Evolutionary conservation across 179 eudicot genomes (phyloP), one percentile per base, ranked within the genome.

Genomic region (Spergularia azorica): DNA sequence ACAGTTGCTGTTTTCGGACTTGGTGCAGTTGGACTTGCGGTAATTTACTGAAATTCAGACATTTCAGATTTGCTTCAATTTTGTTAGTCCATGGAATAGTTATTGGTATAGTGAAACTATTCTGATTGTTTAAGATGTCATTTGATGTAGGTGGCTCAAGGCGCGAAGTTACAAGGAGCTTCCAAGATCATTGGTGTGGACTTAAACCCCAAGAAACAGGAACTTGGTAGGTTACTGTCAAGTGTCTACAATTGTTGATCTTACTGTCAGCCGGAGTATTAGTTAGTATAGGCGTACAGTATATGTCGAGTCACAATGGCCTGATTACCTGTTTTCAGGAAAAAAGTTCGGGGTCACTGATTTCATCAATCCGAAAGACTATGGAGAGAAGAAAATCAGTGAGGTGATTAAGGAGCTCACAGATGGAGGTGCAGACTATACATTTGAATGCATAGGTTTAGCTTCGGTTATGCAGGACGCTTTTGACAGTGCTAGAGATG

Each of bases 21-120:
- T 66, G 98, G 97, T 26, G 89, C 90, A 6, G 91, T 93, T 62
- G 98, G 98, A 72, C 90, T 93, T 12, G 98, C 93, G 83, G 97
- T 93, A 78, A 68, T 62, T 66, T 38, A 36, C 32, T 26, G 2
- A 26, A 26, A 26, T 26, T 26, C 32, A 26, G 18, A 17, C 18
- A 70, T 52, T 52, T 52, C 5, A 18, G 15, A 9, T 67, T 2
- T 43, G 71, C 16, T 43, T 43, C 41, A 43, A 9, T 55, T 18
- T 13, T 14, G 20, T 26, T 26, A 26, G 32, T 26, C 32, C 32
- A 26, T 26, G 32, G 32, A 26, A 26, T 26, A 26, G 32, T 26
- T 26, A 26, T 26, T 26, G 32, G 32, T 26, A 26, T 26, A 26
- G 32, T 26, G 32, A 61, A 18, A 21, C 36, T 10, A 32, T 38